Conservation (phyloP, 495 filamentous ascomycete genomes). For the Aeminium ludgeri region DNA sequence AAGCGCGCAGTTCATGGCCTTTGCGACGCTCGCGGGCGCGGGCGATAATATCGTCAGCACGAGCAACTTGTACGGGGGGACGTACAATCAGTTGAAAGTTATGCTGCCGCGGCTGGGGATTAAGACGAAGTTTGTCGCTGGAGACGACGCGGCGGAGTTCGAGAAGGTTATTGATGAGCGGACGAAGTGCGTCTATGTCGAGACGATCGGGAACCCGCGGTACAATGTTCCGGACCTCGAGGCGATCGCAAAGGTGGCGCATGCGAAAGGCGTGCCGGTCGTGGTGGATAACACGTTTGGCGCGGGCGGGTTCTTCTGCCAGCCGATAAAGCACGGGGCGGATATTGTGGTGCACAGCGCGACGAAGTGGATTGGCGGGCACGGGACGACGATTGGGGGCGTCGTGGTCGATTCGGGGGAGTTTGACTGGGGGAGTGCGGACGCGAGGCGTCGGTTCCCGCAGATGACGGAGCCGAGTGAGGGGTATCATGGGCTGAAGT, state of each 20-base stretch:
- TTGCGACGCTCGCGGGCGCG: constrained; percentile 61
- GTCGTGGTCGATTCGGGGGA: constrained; percentile 83
- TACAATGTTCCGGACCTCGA: constrained; percentile 58
- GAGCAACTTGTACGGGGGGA: constrained; percentile 86
- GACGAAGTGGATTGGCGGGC: constrained; percentile 97
- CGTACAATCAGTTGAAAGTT: constrained; percentile 97
- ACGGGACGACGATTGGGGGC: constrained; percentile 89
- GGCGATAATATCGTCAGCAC: constrained; percentile 96
- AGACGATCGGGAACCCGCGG: constrained; percentile 88
- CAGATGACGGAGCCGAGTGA: constrained; percentile 83
- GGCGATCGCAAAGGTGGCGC: constrained; percentile 23
- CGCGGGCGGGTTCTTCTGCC: constrained; percentile 79
- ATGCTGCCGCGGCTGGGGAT: constrained; percentile 76
- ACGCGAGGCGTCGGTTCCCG: constrained; percentile 55
- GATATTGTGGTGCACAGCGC: constrained; percentile 93
- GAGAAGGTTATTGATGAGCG: constrained; percentile 78
- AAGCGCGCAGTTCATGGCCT: constrained; percentile 85
- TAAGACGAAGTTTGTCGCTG: constrained; percentile 73
- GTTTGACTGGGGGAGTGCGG: constrained; percentile 91
- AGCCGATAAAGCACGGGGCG: constrained; percentile 74
- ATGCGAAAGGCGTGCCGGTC: constrained; percentile 36
- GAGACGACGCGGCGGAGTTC: constrained; percentile 71
- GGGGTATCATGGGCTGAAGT: constrained; percentile 92
- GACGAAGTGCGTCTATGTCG: constrained; percentile 91
- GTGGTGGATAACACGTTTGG: constrained; percentile 97